Evolutionary conservation across 148 eudicot genomes (phyloP), one percentile per base, ranked within the genome.

Genomic region (Rhododendron ferrugineum): DNA sequence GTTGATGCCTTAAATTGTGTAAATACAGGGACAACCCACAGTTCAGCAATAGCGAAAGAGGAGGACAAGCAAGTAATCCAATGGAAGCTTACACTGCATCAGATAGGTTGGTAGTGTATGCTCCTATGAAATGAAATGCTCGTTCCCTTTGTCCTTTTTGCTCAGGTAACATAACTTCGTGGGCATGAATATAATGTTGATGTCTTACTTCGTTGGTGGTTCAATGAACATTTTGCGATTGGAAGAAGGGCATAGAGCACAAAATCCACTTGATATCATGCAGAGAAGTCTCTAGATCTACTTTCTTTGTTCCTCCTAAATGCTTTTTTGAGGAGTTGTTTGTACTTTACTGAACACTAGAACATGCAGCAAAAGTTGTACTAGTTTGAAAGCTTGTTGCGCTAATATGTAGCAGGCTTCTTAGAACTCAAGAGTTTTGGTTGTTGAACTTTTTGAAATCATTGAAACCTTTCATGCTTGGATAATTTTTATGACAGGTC

Each of bases 51-150:
- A 32, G 70, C 60, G n/a, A 75, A 84, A 75, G 85, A 75, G 81
- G 22, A 11, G 81, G 91, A 91, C 84, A 89, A 92, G 91, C 92
- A 90, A 88, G 89, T 91, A 84, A 95, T 95, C 81, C 90, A 92
- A 79, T 95, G 98, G 98, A 95, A 95, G 90, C 98, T 93, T 80
- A 89, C 93, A 78, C 84, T 95, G 62, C 98, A 94, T 91, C 98
- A 95, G 87, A 95, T 95, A 91, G 98, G 98, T 94, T 82, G 86
- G 94, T 93, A 40, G 52, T 7, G 13, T 44, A n/a, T 62, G 52
- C 40, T 26, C 10, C 20, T 40, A 82, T 83, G 58, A 20, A 34
- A 54, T 56, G 16, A 20, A 34, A 54, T 56, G 9, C 85, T 30
- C 42, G 3, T 82, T 64, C 8, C 14, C 76, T 11, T 66, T 36